Conservation (phyloP, 768 basidiomycete species). For the Psilocybe subaeruginosa region DNA sequence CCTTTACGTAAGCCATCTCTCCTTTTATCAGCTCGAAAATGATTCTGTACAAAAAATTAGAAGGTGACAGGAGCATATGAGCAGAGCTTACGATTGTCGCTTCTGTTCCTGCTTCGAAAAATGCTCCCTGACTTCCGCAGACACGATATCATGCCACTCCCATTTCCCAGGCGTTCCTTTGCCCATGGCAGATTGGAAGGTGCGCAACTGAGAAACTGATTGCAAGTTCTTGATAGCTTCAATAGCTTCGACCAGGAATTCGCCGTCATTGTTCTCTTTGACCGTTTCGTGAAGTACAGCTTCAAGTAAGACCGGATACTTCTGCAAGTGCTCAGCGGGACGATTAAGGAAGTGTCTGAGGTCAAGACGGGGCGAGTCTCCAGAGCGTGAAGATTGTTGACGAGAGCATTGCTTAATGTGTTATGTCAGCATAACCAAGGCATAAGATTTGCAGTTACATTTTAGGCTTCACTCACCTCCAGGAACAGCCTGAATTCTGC, state of each 20-base stretch:
- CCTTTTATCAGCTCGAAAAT: conserved; percentile 96
- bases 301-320: conserved; percentile 84
- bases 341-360: conserved; percentile 80
- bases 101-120: conserved; percentile 79
- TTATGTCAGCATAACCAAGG: background rate
- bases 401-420: conserved; percentile 43
- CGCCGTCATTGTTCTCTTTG: conserved; percentile 78
- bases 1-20: conserved; percentile 94
- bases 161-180: conserved; percentile 78
- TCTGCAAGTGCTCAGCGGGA: conserved; percentile 81
- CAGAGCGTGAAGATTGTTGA: conserved; percentile 38
- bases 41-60: conserved; percentile 49
- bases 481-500: conserved; percentile 82
- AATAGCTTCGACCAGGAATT: conserved; percentile 83
- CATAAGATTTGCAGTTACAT: background rate
- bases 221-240: conserved; percentile 84
- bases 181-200: conserved; percentile 91
- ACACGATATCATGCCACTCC: conserved; percentile 90
- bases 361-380: conserved; percentile 52
- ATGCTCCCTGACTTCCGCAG: conserved; percentile 59
- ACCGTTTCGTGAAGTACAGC: conserved; percentile 86
- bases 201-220: conserved; percentile 77
- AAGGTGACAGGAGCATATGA: background rate
- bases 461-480: conserved; percentile 56
- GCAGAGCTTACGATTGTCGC: conserved; percentile 73